Evolutionary conservation across 139 green algal genomes (phyloP), one percentile per base, ranked within the genome.

Genomic region (Pseudopediastrum boryanum): DNA sequence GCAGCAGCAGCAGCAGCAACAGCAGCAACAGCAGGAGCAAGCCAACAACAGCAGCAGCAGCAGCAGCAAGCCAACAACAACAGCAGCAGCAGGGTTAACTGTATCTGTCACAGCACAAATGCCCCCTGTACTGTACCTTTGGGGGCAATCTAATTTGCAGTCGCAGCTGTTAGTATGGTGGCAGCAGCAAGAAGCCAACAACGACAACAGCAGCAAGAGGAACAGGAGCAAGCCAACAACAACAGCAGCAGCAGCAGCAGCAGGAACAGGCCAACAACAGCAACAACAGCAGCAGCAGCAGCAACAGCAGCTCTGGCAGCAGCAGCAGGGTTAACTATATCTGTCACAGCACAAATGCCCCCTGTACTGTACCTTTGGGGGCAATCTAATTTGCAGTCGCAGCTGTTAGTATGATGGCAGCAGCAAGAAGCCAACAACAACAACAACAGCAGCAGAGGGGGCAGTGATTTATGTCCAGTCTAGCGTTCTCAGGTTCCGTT

Each of bases 1-100:
- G 2, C 58, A 66, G 2, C 61, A 69, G 61, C 61, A 27, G 56
- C 56, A 29, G n/a, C 61, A 69, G 58, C 48, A 58, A 13, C 25
- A 43, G 2, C 12, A 19, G 61, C 9, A 13, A 36, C n/a, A 31
- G n/a, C 61, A 70, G n/a, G 16, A 42, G 61, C 27, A 19, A n/a
- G n/a, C n/a, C 56, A 66, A 41, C 13, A 1, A 4, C 56, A 66
- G 19, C 56, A 66, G 9, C 35, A 71, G 63, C 63, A 71, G 63
- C 63, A 52, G 63, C 9, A 23, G 39, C 33, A 35, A 21, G 51
- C 39, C 63, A 71, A 51, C 5, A 41, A 10, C 27, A 35, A 27
- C 61, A 16, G 61, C 61, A 69, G 61, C 61, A 41, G 61, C 61
- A 69, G 61, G 23, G 56, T 66, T 41, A 2, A n/a, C n/a, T n/a